Percentiles rank a stretch among this genome's conserved stretches.
These are phyloP conservation scores for Hylodesmum podocarpum DNA, from an alignment of 306 rosid genomes.

Conservation along the genomic window DNA sequence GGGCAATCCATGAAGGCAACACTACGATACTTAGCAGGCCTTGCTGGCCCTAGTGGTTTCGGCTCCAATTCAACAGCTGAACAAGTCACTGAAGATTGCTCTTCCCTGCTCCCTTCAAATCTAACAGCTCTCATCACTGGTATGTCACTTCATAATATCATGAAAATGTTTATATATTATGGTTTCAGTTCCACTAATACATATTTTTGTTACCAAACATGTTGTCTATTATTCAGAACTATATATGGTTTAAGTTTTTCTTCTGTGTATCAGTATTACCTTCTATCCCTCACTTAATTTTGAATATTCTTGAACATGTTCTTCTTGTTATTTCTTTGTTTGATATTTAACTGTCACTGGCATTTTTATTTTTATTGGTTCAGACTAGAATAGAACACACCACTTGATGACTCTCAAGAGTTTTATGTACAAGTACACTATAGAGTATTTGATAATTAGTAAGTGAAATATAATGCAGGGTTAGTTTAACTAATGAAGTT, in stretches of 20 bases:
- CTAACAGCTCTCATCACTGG: conserved; percentile 92
- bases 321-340: background rate
- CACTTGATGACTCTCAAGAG: background rate
- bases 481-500: background rate
- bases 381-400: background rate
- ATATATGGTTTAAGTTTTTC: background rate
- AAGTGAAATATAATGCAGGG: background rate
- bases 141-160: conserved; percentile 28
- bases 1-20: conserved; percentile 73
- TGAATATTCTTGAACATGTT: background rate
- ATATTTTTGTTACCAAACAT: background rate
- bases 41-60: conserved; percentile 96
- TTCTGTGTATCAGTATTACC: background rate
- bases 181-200: background rate
- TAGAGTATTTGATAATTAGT: background rate
- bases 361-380: background rate
- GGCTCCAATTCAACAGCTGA: conserved; percentile 97
- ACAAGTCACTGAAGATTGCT: conserved; percentile 61
- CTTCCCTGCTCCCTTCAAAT: conserved; percentile 36
- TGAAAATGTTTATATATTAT: background rate
- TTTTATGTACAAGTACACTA: background rate
- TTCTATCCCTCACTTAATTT: background rate
- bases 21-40: conserved; percentile 83
- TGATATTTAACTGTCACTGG: background rate
- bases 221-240: background rate